phyloP scores from a whole-genome alignment of 2,329 filamentous ascomycete species.

The Fusarium compactum region DNA sequence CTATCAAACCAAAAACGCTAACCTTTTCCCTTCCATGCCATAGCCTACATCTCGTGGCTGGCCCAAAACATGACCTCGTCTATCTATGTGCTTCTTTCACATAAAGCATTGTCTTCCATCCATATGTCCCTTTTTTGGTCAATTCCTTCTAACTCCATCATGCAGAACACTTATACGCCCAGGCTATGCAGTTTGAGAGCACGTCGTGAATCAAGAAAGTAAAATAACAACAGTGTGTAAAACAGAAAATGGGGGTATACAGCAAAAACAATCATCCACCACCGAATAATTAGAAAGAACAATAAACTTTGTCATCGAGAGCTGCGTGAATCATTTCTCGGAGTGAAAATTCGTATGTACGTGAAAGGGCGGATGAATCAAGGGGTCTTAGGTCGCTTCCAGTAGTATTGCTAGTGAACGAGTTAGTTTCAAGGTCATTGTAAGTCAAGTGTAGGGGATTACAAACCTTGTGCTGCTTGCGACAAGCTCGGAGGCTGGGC shows the following conservation, averaged over 20 bases:
- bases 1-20: constrained; percentile 18
- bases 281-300: constrained; percentile 7
- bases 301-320: constrained; percentile 17
- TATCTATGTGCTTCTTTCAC: constrained; percentile 8
- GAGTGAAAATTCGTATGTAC: constrained; percentile 26
- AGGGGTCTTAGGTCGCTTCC: constrained; percentile 73
- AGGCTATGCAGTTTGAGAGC: constrained; percentile 44
- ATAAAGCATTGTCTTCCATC: neutral
- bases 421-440: constrained; percentile 24
- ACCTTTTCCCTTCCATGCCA: neutral
- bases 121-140: constrained; percentile 4
- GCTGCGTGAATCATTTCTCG: constrained; percentile 18
- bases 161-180: constrained; percentile 43
- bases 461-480: constrained; percentile 96
- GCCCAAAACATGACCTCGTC: constrained; percentile 2
- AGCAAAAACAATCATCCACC: constrained; percentile 41
- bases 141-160: constrained; percentile 37
- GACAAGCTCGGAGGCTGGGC: constrained; percentile 87
- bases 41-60: neutral
- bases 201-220: constrained; percentile 19
- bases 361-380: constrained; percentile 49
- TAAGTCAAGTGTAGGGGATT: neutral
- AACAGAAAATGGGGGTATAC: constrained; percentile 41
- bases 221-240: constrained; percentile 5
- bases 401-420: constrained; percentile 72